Conservation (phyloP, 192 early-diverging fungal species). For the Podila epicladia region DNA sequence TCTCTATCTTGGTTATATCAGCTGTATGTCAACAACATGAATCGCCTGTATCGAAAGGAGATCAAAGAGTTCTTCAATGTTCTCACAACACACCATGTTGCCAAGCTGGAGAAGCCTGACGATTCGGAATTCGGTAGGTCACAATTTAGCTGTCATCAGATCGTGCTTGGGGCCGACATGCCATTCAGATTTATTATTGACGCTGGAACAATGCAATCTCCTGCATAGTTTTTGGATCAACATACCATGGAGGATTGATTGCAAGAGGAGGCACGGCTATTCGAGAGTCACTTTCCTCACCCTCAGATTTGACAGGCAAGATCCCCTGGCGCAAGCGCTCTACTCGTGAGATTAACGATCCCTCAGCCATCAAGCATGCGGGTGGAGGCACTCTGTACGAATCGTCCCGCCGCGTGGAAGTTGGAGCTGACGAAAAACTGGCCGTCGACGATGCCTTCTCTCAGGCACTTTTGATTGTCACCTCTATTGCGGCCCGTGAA, state of each 20-base stretch:
- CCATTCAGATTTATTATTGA: not conserved
- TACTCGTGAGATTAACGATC: slow-evolving; percentile 23
- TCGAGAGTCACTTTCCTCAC: slow-evolving; percentile 43
- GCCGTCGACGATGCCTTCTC: slow-evolving; percentile 64
- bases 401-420: slow-evolving; percentile 36
- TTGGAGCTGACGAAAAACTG: slow-evolving; percentile 57
- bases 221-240: slow-evolving; percentile 37
- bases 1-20: slow-evolving; percentile 1
- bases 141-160: not conserved
- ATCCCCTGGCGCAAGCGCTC: slow-evolving; percentile 44
- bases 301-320: slow-evolving; percentile 39
- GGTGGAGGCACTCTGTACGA: slow-evolving; percentile 22
- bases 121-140: slow-evolving; percentile 53
- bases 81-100: slow-evolving; percentile 32
- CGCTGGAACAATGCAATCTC: not conserved
- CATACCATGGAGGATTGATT: slow-evolving; percentile 43
- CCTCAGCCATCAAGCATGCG: slow-evolving; percentile 31
- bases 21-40: slow-evolving; percentile 42
- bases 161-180: no score
- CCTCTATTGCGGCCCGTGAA: slow-evolving; percentile 79
- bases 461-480: slow-evolving; percentile 68
- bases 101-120: slow-evolving; percentile 52
- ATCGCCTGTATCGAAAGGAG: slow-evolving; percentile 53
- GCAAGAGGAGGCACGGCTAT: slow-evolving; percentile 37
- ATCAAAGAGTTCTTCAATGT: slow-evolving; percentile 54